A percentile compares a stretch with the other conserved stretches of the same genome.
phyloP scores from a whole-genome alignment of 73 alveolate genomes.

The Paramecium caudatum region DNA sequence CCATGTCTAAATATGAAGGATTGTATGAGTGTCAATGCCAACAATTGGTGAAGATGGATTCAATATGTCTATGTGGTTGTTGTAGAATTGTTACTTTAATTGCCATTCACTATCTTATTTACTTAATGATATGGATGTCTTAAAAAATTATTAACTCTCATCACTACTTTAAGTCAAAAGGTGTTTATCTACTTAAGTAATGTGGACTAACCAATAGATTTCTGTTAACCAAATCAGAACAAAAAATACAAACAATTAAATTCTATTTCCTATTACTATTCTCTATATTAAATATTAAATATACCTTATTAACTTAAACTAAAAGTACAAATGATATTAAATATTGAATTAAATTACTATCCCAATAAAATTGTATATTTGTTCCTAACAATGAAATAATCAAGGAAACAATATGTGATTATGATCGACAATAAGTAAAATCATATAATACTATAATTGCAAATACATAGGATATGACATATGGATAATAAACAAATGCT shows the following conservation, averaged over 20 bases:
- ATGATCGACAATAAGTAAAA: not conserved
- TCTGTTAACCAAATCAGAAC: not conserved
- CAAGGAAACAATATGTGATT: not conserved
- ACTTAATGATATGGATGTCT: not conserved
- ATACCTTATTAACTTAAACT: not conserved
- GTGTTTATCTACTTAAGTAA: slow-evolving; percentile 16
- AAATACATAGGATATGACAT: not conserved
- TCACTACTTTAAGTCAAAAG: not conserved
- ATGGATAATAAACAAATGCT: not conserved
- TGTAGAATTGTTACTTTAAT: not conserved
- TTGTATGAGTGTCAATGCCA: not conserved
- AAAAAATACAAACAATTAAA: slow-evolving; percentile 7
- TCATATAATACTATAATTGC: not conserved
- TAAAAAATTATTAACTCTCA: not conserved
- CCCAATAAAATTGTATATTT: not conserved
- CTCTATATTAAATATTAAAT: slow-evolving; percentile 2
- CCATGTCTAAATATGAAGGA: slow-evolving; percentile 24
- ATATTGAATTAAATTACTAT: not conserved
- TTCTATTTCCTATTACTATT: not conserved
- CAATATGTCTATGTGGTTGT: slow-evolving; percentile 34
- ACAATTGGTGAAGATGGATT: slow-evolving; percentile 1
- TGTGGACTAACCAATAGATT: slow-evolving; percentile 3
- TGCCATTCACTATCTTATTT: not conserved
- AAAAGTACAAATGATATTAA: not conserved
- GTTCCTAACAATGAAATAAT: not conserved